Evolutionary conservation across 169 alveolate genomes (phyloP).

Genomic region (Cryptosporidium sp.): DNA sequence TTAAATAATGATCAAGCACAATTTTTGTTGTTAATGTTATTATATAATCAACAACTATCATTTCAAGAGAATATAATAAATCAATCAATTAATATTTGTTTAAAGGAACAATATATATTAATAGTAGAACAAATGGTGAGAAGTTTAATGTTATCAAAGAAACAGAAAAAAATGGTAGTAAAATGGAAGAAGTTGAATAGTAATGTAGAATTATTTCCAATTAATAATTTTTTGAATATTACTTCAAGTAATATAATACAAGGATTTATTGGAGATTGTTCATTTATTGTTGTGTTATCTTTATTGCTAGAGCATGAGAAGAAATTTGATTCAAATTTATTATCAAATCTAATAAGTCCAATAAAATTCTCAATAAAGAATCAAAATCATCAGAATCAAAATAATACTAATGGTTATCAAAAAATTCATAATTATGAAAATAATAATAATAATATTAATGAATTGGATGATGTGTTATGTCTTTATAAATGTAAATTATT

Average conservation of each 20-base stretch:
- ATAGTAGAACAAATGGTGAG: constrained; percentile 17
- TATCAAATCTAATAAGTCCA: constrained; percentile 84
- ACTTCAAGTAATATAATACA: constrained; percentile 83
- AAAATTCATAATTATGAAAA: not conserved
- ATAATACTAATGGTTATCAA: not conserved
- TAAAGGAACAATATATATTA: constrained; percentile 25
- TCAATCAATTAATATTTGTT: not conserved
- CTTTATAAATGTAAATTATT: constrained; percentile 88
- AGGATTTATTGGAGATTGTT: constrained; percentile 94
- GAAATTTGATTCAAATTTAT: constrained; percentile 82
- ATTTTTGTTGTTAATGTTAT: constrained; percentile 27
- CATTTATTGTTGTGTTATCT: constrained; percentile 90
- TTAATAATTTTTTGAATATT: constrained; percentile 49
- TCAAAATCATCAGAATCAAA: not conserved
- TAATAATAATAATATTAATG: constrained; percentile 18
- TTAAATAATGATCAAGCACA: constrained; percentile 14
- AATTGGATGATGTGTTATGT: constrained; percentile 77
- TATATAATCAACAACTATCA: constrained; percentile 15
- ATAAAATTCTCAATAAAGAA: constrained; percentile 19
- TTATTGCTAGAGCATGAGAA: constrained; percentile 90
- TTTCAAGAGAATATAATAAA: not conserved
- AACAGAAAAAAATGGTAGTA: constrained; percentile 74
- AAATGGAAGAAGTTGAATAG: constrained; percentile 79
- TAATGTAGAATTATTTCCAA: constrained; percentile 42
- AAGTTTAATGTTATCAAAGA: constrained; percentile 72